Evolutionary conservation across 805 yeast species (phyloP).

Genomic region (Blastobotrys attinorum): DNA sequence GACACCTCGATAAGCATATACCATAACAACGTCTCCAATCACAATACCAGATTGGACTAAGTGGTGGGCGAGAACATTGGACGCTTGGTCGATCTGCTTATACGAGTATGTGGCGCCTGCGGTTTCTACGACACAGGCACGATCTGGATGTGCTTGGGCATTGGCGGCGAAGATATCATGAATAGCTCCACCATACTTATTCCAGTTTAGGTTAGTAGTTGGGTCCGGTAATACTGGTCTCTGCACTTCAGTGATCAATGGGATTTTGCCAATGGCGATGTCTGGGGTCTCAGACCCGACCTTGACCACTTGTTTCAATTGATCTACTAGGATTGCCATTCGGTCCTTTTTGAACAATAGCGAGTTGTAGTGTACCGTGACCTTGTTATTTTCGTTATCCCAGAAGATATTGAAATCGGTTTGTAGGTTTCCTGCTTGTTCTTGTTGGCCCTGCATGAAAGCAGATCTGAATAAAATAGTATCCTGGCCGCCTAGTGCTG

Average conservation of each 20-base stretch:
- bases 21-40: conserved; percentile 94
- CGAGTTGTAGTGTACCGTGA: conserved; percentile 61
- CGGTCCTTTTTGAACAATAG: conserved; percentile 66
- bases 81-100: conserved; percentile 82
- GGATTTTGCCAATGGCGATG: conserved; percentile 42
- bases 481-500: conserved; percentile 43
- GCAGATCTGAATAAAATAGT: conserved; percentile 53
- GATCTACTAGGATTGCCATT: conserved; percentile 62
- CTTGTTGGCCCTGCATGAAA: conserved; percentile 12
- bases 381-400: conserved; percentile 13
- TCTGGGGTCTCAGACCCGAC: conserved; percentile 28
- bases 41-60: conserved; percentile 71
- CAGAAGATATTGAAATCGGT: conserved; percentile 51
- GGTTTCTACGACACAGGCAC: conserved; percentile 90
- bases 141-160: conserved; percentile 75
- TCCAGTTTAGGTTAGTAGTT: conserved; percentile 79
- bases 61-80: conserved; percentile 88
- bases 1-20: conserved; percentile 95
- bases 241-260: conserved; percentile 65
- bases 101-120: conserved; percentile 70
- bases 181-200: conserved; percentile 86
- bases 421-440: conserved; percentile 14
- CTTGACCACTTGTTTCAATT: conserved; percentile 48
- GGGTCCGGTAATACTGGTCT: conserved; percentile 71
- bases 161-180: conserved; percentile 91